These are phyloP conservation scores for Ascomycota sp. DNA, from an alignment of 2,329 filamentous ascomycete species.

Conservation along the genomic window DNA sequence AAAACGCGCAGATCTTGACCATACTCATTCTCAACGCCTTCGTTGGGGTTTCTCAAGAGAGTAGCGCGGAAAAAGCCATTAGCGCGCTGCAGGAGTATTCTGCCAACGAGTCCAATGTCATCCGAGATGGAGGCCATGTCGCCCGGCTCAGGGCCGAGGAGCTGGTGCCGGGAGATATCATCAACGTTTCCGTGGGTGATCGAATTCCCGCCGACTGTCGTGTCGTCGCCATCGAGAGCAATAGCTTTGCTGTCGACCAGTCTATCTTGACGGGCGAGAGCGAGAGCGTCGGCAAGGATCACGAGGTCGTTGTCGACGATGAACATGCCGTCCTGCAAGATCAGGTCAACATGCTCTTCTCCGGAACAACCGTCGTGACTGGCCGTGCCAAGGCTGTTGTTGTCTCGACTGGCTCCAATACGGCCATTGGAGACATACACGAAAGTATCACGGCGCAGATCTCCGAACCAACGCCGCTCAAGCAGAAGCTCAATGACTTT, in stretches of 20 bases:
- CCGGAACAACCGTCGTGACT: slow-evolving; percentile 89
- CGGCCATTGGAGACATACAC: slow-evolving; percentile 95
- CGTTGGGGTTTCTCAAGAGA: slow-evolving; percentile 95
- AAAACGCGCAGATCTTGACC: slow-evolving; percentile 54
- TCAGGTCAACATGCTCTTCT: slow-evolving; percentile 95
- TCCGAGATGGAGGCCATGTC: slow-evolving; percentile 60
- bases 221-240: slow-evolving; percentile 77
- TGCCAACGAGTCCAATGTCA: slow-evolving; percentile 87
- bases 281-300: slow-evolving; percentile 84
- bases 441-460: slow-evolving; percentile 97
- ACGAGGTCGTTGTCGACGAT: slow-evolving; percentile 45
- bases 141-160: slow-evolving; percentile 87
- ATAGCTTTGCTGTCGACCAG: slow-evolving; percentile 92
- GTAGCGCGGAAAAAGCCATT: slow-evolving; percentile 95
- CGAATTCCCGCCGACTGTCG: slow-evolving; percentile 90
- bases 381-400: slow-evolving; percentile 84
- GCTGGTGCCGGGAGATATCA: slow-evolving; percentile 80
- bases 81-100: slow-evolving; percentile 97
- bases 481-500: slow-evolving; percentile 98
- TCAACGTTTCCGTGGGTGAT: slow-evolving; percentile 76
- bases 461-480: slow-evolving; percentile 87
- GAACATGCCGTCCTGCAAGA: slow-evolving; percentile 85
- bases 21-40: slow-evolving; percentile 93
- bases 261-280: slow-evolving; percentile 94
- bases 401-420: slow-evolving; percentile 70